These are phyloP conservation scores for Vitis cinerea DNA, from an alignment of 164 flowering plant genomes.

Conservation along the genomic window DNA sequence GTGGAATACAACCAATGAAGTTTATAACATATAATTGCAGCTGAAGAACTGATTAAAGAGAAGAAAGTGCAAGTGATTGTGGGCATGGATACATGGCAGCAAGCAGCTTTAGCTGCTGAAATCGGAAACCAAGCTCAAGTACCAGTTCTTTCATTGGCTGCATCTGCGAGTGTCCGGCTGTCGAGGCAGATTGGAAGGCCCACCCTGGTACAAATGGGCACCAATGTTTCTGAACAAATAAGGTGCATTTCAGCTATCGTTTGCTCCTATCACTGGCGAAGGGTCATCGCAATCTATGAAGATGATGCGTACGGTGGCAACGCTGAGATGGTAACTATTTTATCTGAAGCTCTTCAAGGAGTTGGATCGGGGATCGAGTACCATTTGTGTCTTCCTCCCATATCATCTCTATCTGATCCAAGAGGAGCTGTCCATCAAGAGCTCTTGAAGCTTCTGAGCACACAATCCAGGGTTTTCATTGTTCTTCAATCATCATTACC, in stretches of 20 bases:
- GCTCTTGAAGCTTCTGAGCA: slow-evolving; percentile 15
- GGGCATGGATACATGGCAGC: slow-evolving; percentile 43
- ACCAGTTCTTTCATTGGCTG: slow-evolving; percentile 43
- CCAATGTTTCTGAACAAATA: slow-evolving; percentile 22
- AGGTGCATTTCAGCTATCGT: slow-evolving; percentile 37
- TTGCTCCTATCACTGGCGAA: slow-evolving; percentile 30
- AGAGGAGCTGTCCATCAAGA: slow-evolving; percentile 11
- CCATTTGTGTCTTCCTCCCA: slow-evolving; percentile 34
- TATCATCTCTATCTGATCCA: slow-evolving; percentile 16
- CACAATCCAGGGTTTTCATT: slow-evolving; percentile 32
- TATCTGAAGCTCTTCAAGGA: slow-evolving; percentile 26
- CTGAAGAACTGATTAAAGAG: slow-evolving; percentile 25
- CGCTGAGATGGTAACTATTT: slow-evolving; percentile 16
- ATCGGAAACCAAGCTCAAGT: slow-evolving; percentile 36
- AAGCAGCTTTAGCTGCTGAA: slow-evolving; percentile 42
- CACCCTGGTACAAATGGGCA: slow-evolving; percentile 34
- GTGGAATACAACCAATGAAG: too few species aligned
- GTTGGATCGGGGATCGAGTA: slow-evolving; percentile 30
- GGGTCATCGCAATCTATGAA: slow-evolving; percentile 39
- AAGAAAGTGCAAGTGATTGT: slow-evolving; percentile 29
- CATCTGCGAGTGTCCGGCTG: slow-evolving; percentile 25
- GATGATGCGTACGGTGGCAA: slow-evolving; percentile 35
- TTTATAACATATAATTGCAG: slow-evolving; percentile 17
- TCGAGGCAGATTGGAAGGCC: slow-evolving; percentile 33
- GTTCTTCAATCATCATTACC: slow-evolving; percentile 26